phyloP scores from a whole-genome alignment of 345 rosid species.

The Eucalyptus paniculata region DNA sequence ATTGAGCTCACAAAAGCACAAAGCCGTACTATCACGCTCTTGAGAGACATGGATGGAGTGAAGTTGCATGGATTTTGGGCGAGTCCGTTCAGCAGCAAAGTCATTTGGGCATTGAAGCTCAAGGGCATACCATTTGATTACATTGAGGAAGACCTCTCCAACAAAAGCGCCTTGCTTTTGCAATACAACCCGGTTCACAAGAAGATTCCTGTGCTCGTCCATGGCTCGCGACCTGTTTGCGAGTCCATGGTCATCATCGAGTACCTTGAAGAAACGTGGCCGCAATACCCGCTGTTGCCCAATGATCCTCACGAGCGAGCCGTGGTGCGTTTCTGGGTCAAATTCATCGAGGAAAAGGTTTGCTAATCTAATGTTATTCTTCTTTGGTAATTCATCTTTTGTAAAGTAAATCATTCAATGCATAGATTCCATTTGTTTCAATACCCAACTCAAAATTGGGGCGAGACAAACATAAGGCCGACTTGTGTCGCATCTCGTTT shows the following conservation, averaged over 20 bases:
- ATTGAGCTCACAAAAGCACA: neutral
- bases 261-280: slow-evolving; percentile 23
- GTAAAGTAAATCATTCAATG: neutral
- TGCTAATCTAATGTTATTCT: neutral
- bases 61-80: slow-evolving; percentile 10
- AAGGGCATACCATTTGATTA: slow-evolving; percentile 13
- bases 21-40: neutral
- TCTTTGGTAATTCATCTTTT: neutral
- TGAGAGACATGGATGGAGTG: neutral
- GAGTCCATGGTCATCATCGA: slow-evolving; percentile 17
- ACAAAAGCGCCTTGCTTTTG: slow-evolving; percentile 14
- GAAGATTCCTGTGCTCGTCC: slow-evolving; percentile 25
- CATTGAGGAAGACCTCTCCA: slow-evolving; percentile 8
- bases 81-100: slow-evolving; percentile 12
- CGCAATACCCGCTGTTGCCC: slow-evolving; percentile 6
- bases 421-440: neutral
- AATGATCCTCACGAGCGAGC: slow-evolving; percentile 9
- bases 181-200: slow-evolving; percentile 10
- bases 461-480: neutral
- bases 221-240: slow-evolving; percentile 10
- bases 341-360: slow-evolving; percentile 20
- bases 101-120: slow-evolving; percentile 14
- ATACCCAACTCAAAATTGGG: neutral
- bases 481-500: neutral
- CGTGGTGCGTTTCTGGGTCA: slow-evolving; percentile 12